These are phyloP conservation scores for Tetradesmus obliquus DNA, from an alignment of 139 green algal species.

Conservation along the genomic window DNA sequence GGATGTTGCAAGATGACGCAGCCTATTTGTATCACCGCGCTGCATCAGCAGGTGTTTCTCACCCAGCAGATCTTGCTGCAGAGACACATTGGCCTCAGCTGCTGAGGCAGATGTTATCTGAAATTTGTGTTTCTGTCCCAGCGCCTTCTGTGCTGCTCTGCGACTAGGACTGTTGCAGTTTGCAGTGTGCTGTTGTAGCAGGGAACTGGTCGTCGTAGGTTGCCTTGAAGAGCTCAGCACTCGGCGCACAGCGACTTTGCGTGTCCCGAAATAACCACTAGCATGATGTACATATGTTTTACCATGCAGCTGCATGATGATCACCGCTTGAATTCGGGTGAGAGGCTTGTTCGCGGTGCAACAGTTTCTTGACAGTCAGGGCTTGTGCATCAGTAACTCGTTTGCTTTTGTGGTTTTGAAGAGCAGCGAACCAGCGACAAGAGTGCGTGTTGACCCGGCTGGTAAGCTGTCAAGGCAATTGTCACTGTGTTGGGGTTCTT, in stretches of 20 bases:
- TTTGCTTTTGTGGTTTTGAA: too few species aligned
- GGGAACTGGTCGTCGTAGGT: constrained; percentile 15
- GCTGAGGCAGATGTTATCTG: neutral
- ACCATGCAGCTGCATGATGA: constrained; percentile 10
- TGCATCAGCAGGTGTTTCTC: neutral
- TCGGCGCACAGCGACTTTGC: neutral
- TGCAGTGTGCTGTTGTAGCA: constrained; percentile 7
- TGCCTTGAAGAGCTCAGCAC: neutral
- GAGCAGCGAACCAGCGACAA: too few species aligned
- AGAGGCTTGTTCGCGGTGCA: neutral
- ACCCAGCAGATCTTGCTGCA: constrained; percentile 15
- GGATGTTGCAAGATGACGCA: neutral
- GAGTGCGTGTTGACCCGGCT: too few species aligned
- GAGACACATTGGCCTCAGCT: constrained; percentile 32
- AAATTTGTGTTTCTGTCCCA: neutral
- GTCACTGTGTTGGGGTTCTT: too few species aligned
- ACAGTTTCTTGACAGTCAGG: neutral
- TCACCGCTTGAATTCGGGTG: neutral
- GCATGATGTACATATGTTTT: neutral
- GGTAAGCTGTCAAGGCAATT: too few species aligned
- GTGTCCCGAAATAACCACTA: neutral
- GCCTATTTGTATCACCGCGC: neutral
- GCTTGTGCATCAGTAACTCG: neutral
- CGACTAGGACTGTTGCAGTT: neutral
- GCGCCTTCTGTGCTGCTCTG: neutral